These are phyloP conservation scores for Sclerotinia subarctica DNA, from an alignment of 2,329 filamentous ascomycete genomes.

Conservation along the genomic window DNA sequence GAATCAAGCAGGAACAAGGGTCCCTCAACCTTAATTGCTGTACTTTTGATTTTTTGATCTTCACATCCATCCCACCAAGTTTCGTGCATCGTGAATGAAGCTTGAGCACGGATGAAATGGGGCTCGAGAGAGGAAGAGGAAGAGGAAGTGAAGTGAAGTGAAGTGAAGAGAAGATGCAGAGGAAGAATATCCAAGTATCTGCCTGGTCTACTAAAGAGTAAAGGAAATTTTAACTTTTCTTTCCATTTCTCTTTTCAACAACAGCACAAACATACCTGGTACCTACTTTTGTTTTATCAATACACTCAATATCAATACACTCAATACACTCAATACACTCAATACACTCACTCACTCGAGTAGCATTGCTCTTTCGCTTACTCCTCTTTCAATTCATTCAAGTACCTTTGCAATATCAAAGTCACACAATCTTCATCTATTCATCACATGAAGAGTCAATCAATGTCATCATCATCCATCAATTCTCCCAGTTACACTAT, in stretches of 20 bases:
- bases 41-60: neutral
- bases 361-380: neutral
- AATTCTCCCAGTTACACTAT: neutral
- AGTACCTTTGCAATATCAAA: no score
- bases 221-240: neutral
- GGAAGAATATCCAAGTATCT: no score
- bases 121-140: neutral
- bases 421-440: no score
- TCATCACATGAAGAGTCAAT: neutral
- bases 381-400: neutral
- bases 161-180: neutral
- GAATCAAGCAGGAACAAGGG: neutral
- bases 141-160: neutral
- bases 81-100: constrained; percentile 21
- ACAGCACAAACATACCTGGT: no score
- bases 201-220: neutral
- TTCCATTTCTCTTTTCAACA: neutral
- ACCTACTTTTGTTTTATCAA: neutral
- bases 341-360: no score
- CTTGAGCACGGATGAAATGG: constrained; percentile 1
- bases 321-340: neutral
- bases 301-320: neutral
- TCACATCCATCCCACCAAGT: constrained; percentile 14
- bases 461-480: constrained; percentile 7
- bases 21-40: neutral